Conservation (phyloP, 306 rosid genomes). For the Pyrus pyrifolia region DNA sequence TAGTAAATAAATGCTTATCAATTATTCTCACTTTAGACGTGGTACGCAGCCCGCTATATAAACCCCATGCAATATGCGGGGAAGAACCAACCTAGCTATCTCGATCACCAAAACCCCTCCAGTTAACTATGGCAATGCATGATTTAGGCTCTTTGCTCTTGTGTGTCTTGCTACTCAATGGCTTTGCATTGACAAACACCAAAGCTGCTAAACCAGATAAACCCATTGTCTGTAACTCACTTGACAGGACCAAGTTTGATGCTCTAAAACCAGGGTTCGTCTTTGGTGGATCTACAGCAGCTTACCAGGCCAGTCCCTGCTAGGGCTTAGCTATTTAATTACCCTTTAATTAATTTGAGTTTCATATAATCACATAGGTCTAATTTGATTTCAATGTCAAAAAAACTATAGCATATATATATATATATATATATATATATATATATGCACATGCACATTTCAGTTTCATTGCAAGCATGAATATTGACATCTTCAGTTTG, state of each 20-base stretch:
- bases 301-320: background rate
- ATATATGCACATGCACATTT: no score
- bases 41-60: no score
- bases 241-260: conserved; percentile 31
- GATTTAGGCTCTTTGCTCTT: background rate
- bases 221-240: background rate
- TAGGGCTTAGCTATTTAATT: background rate
- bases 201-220: background rate
- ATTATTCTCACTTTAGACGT: no score
- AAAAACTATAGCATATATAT: background rate
- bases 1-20: no score
- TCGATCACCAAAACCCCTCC: background rate
- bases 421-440: no score
- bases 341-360: background rate
- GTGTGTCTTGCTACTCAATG: background rate
- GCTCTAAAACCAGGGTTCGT: conserved; percentile 3
- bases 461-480: background rate
- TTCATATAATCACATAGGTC: background rate
- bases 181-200: background rate
- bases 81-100: no score
- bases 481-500: background rate
- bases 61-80: no score
- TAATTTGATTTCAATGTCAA: background rate
- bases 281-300: background rate
- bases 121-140: background rate